These are phyloP conservation scores for Colletotrichum siamense DNA, from an alignment of 2,329 filamentous ascomycete genomes.

Conservation along the genomic window DNA sequence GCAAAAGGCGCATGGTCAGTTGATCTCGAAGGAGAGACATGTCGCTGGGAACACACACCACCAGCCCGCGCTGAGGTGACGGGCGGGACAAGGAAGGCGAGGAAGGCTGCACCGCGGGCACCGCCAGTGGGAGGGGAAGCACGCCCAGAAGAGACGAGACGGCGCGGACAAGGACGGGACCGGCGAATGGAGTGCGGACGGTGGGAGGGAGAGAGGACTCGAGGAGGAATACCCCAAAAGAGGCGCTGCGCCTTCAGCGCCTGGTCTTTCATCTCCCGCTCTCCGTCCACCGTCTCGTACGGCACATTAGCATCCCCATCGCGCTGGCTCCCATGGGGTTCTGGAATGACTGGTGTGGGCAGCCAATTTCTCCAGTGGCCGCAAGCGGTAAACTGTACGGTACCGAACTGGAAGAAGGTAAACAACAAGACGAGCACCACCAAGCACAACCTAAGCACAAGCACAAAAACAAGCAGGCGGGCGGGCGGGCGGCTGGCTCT, in stretches of 20 bases:
- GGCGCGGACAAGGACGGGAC: neutral
- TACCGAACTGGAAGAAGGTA: neutral
- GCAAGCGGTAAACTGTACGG: constrained; percentile 1
- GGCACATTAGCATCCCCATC: constrained; percentile 2
- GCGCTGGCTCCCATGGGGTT: constrained; percentile 2
- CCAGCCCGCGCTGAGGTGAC: neutral
- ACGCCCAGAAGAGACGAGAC: neutral
- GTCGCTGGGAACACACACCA: neutral
- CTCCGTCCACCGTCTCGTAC: neutral
- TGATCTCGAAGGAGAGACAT: constrained; percentile 16
- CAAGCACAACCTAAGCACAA: neutral
- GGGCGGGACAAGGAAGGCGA: neutral
- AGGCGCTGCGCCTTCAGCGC: constrained; percentile 5
- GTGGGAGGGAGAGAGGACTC: neutral
- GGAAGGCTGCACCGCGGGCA: neutral
- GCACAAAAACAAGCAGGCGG: neutral
- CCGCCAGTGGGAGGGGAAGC: neutral
- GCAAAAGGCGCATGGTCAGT: constrained; percentile 13
- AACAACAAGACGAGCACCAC: neutral
- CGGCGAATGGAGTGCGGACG: neutral
- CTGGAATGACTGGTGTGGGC: constrained; percentile 21
- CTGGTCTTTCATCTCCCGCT: constrained; percentile 11
- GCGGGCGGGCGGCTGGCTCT: neutral
- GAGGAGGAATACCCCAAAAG: neutral
- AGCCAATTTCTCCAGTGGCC: constrained; percentile 15